Conservation (phyloP, 2,329 filamentous ascomycete genomes). For the Epichloe brachyelytri region DNA sequence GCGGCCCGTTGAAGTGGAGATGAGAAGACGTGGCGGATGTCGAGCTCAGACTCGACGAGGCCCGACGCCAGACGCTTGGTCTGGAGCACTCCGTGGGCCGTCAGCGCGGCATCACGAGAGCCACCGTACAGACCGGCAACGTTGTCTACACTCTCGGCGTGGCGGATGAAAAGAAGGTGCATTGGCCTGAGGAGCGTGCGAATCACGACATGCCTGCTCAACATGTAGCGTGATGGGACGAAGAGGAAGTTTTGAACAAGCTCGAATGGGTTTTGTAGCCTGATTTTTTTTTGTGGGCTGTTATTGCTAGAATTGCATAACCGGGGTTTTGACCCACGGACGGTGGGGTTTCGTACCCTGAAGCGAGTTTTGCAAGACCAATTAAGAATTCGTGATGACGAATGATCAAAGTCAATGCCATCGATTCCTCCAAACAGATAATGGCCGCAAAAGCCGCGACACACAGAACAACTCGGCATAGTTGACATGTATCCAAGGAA, state of each 20-base stretch:
- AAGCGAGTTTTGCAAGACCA: no score
- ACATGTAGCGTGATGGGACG: not conserved
- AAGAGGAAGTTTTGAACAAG: not conserved
- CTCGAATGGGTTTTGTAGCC: not conserved
- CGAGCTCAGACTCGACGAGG: constrained; percentile 28
- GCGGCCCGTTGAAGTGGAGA: constrained; percentile 66
- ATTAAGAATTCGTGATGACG: no score
- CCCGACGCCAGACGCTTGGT: constrained; percentile 56
- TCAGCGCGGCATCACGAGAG: constrained; percentile 66
- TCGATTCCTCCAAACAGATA: no score
- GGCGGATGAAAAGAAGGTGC: constrained; percentile 61
- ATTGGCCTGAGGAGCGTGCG: constrained; percentile 10
- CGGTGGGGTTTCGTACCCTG: no score
- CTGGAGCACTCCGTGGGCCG: constrained; percentile 70
- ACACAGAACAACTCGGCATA: no score
- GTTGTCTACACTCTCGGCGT: constrained; percentile 87
- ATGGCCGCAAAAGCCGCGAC: no score
- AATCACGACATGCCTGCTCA: not conserved
- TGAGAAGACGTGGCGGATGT: constrained; percentile 55
- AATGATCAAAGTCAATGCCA: no score
- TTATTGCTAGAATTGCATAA: not conserved
- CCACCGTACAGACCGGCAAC: constrained; percentile 69
- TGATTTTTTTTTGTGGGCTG: not conserved
- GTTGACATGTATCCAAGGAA: no score
- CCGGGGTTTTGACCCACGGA: not conserved